phyloP scores from a whole-genome alignment of 2,329 filamentous ascomycete species.

The Aspergillus awamori region DNA sequence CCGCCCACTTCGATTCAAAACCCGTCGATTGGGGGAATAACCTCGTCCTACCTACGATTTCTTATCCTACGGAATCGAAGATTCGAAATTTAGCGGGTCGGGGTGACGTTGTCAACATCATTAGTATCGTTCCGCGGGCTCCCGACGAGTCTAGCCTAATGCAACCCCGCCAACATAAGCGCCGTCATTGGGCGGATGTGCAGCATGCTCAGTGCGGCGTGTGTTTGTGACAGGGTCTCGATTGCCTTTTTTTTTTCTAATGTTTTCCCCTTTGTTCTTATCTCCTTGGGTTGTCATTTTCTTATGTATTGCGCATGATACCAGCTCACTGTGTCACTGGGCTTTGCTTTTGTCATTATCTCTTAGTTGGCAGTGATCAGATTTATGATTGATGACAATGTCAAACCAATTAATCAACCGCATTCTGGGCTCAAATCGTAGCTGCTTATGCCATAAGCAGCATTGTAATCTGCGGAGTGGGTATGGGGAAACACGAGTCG shows the following conservation, averaged over 20 bases:
- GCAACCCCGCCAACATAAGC: constrained; percentile 22
- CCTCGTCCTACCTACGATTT: constrained; percentile 11
- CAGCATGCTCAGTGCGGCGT: constrained; percentile 1
- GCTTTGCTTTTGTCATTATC: constrained; percentile 31
- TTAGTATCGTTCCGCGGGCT: constrained; percentile 30
- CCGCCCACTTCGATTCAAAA: constrained; percentile 10
- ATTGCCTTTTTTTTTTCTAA: constrained; percentile 19
- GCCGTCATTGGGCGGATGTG: constrained; percentile 1
- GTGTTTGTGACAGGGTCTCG: constrained; percentile 20
- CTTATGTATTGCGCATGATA: constrained; percentile 40
- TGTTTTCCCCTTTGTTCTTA: constrained; percentile 19
- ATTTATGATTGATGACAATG: constrained; percentile 36
- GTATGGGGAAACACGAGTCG: neutral
- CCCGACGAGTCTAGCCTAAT: constrained; percentile 33
- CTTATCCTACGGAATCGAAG: constrained; percentile 6
- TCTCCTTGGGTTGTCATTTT: constrained; percentile 26
- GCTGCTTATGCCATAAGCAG: neutral
- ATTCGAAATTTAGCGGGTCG: constrained; percentile 15
- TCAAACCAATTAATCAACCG: constrained; percentile 19
- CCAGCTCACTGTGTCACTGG: constrained; percentile 40
- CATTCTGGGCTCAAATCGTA: neutral
- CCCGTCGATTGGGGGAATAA: constrained; percentile 2
- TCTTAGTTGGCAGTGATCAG: constrained; percentile 29
- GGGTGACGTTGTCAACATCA: constrained; percentile 22
- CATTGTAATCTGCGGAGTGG: neutral